These are phyloP conservation scores for Hypoxylon trugodes DNA, from an alignment of 495 filamentous ascomycete genomes.

Conservation along the genomic window DNA sequence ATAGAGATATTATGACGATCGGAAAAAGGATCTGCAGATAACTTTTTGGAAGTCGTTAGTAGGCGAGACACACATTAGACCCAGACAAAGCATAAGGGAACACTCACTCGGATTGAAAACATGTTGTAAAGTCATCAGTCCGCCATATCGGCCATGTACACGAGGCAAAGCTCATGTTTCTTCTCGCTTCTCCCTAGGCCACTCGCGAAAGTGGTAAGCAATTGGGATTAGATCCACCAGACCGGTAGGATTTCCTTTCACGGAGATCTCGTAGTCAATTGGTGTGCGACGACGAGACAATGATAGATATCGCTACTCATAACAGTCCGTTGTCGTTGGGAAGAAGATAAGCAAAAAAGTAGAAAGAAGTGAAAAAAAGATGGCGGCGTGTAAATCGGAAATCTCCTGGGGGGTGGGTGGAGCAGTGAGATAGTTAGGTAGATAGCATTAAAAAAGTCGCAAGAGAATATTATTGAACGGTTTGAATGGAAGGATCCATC, in stretches of 20 bases:
- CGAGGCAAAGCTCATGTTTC: constrained; percentile 67
- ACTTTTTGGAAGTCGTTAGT: constrained; percentile 61
- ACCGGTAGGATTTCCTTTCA: constrained; percentile 7
- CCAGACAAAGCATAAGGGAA: constrained; percentile 8
- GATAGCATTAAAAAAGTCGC: constrained; percentile 37
- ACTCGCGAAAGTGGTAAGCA: constrained; percentile 33
- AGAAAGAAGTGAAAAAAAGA: neutral
- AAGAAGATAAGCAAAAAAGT: constrained; percentile 5
- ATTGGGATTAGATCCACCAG: constrained; percentile 36
- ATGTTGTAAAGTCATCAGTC: constrained; percentile 85
- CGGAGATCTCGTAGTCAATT: constrained; percentile 14
- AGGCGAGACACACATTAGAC: constrained; percentile 5
- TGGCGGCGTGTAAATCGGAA: constrained; percentile 26
- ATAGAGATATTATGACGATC: constrained; percentile 72
- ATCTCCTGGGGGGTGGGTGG: constrained; percentile 26
- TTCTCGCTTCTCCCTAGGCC: constrained; percentile 33
- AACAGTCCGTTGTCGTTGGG: neutral
- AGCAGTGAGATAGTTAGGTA: too few relatives aligned
- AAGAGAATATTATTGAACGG: too few relatives aligned
- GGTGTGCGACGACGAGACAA: neutral
- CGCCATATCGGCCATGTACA: constrained; percentile 86
- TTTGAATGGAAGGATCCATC: too few relatives aligned
- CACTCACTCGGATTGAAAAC: constrained; percentile 88
- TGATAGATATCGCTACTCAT: constrained; percentile 13
- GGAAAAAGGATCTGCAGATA: constrained; percentile 87